Evolutionary conservation across 169 alveolate genomes (phyloP), one percentile per base, ranked within the genome.

Genomic region (Plasmodium billcollinsi): DNA sequence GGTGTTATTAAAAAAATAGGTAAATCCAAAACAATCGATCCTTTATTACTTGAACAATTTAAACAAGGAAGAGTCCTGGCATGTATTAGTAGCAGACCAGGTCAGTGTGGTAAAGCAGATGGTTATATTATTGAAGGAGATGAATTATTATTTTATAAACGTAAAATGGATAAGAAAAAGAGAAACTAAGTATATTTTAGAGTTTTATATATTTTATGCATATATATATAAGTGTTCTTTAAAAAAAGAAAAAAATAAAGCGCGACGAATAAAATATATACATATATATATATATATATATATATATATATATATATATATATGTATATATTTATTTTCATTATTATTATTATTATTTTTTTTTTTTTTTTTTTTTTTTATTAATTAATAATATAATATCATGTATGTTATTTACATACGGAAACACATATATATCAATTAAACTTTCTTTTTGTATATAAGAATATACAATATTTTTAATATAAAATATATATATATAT

Each of bases 71-170:
- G 99, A 88, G 95, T 98, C 65, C 93, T 98, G 75, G 99, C 99
- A 21, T 98, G 99, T 95, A 96, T 99, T 89, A 94, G 99, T 86
- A 97, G 99, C 75, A 97, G 99, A 90, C 99, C 99, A 20, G 99
- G 99, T n/a, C 99, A 98, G 93, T 93, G 97, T 73, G 99, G 99
- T 21, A 97, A 99, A 89, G 98, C 98, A 54, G 99, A 98, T 85
- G 99, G 99, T 33, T 98, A 97, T 94, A 96, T 98, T 86, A 96
- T 98, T 58, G 99, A 98, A 96, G 99, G 99, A 83, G 99, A 96
- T 90, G 99, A 98, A 94, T 97, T 98, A 89, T 97, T 96, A 94
- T 98, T 98, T 97, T 98, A 99, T 97, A 94, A 97, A 95, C 97
- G 97, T 94, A 98, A 98, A 94, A 93, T 98, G 94, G 99, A 98